phyloP scores from a whole-genome alignment of 805 yeast genomes.

The Kuraishia ogatae region DNA sequence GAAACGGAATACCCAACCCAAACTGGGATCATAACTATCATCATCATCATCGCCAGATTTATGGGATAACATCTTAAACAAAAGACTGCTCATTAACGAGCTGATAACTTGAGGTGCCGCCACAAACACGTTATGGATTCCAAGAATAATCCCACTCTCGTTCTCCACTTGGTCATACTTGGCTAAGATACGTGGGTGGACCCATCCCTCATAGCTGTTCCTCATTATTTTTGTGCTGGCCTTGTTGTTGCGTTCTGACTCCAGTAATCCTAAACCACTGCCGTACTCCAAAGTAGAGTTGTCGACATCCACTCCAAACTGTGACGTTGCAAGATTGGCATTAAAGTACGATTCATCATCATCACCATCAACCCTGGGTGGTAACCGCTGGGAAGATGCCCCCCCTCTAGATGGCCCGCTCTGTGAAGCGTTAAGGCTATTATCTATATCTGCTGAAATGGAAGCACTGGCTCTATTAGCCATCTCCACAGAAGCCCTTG shows the following conservation, averaged over 20 bases:
- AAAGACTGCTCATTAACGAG: slow-evolving; percentile 36
- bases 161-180: slow-evolving; percentile 34
- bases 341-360: not conserved
- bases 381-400: not conserved
- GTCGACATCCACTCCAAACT: not conserved
- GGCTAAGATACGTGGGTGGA: slow-evolving; percentile 12
- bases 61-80: slow-evolving; percentile 30
- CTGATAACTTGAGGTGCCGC: slow-evolving; percentile 50
- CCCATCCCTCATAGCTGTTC: slow-evolving; percentile 3
- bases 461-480: not conserved
- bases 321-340: not conserved
- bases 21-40: slow-evolving; percentile 27
- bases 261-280: not conserved
- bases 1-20: slow-evolving; percentile 50
- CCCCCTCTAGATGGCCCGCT: not conserved
- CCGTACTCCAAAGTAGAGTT: not conserved
- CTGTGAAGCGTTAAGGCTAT: not conserved
- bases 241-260: not conserved
- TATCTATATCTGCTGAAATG: not conserved
- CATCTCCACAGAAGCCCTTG: slow-evolving; percentile 10
- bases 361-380: not conserved
- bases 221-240: not conserved
- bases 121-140: slow-evolving; percentile 50
- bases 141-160: slow-evolving; percentile 48
- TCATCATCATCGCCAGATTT: slow-evolving; percentile 14